Evolutionary conservation across 106 monocot species (phyloP).

Genomic region (Phalaenopsis equestris): DNA sequence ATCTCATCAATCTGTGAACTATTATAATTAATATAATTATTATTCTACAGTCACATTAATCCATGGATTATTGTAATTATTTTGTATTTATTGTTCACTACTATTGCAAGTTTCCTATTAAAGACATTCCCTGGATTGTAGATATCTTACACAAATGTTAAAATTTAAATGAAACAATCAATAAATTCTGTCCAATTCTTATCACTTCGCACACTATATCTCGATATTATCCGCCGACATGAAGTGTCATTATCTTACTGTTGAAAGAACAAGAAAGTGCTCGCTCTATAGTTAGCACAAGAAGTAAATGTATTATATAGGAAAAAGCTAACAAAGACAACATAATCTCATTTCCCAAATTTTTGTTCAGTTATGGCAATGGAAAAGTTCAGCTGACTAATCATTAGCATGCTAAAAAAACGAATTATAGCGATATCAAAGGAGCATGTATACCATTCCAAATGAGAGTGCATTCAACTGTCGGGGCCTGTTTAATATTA

Average conservation of each 20-base stretch:
- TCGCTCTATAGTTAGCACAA: not conserved
- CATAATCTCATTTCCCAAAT: not conserved
- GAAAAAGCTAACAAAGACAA: not conserved
- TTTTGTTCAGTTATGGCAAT: not conserved
- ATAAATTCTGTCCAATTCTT: no score
- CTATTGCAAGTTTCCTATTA: no score
- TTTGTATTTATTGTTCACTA: no score
- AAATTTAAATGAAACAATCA: no score
- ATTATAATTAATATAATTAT: no score
- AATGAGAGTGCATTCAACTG: conserved; percentile 73
- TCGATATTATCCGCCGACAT: not conserved
- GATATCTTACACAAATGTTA: no score
- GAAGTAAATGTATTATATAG: not conserved
- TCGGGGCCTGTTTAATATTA: conserved; percentile 67
- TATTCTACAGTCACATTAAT: no score
- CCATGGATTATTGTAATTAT: no score
- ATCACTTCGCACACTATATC: not conserved
- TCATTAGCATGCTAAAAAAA: not conserved
- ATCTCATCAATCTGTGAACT: no score
- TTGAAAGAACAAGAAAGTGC: not conserved
- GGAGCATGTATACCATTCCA: conserved; percentile 46
- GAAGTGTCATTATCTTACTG: not conserved
- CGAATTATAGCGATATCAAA: not conserved
- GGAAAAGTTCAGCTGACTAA: not conserved
- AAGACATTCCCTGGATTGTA: no score